phyloP scores from a whole-genome alignment of 2,329 filamentous ascomycete species.

The Aureobasidium melanogenum region DNA sequence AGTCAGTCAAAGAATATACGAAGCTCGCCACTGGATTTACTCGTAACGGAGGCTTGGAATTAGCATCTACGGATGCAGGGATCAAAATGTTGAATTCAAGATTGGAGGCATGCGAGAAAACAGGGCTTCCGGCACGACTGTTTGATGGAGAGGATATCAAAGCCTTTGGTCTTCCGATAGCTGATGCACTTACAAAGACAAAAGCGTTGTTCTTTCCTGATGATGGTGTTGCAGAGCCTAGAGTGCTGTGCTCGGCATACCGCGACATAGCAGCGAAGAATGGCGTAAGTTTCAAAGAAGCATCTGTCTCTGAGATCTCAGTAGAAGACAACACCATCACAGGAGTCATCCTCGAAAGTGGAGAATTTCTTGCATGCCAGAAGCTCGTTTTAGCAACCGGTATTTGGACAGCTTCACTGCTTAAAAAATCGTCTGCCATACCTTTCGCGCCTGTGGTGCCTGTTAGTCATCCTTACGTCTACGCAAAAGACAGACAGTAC shows the following conservation, averaged over 20 bases:
- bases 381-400: slow-evolving; percentile 16
- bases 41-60: slow-evolving; percentile 9
- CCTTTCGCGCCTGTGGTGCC: slow-evolving; percentile 25
- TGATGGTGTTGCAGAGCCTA: slow-evolving; percentile 13
- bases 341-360: background rate
- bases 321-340: background rate
- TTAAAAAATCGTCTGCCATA: slow-evolving; percentile 8
- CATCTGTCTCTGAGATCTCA: background rate
- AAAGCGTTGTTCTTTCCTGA: slow-evolving; percentile 9
- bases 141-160: background rate
- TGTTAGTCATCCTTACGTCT: slow-evolving; percentile 30
- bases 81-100: background rate
- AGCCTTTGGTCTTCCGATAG: background rate
- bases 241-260: slow-evolving; percentile 1
- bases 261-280: background rate
- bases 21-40: background rate
- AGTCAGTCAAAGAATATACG: slow-evolving; percentile 14
- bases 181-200: background rate
- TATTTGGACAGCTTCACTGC: slow-evolving; percentile 22
- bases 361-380: background rate
- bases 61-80: slow-evolving; percentile 9
- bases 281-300: background rate
- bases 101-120: background rate
- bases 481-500: slow-evolving; percentile 16
- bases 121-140: background rate